Evolutionary conservation across 2,329 filamentous ascomycete species (phyloP).

Genomic region (Botrytis elliptica): DNA sequence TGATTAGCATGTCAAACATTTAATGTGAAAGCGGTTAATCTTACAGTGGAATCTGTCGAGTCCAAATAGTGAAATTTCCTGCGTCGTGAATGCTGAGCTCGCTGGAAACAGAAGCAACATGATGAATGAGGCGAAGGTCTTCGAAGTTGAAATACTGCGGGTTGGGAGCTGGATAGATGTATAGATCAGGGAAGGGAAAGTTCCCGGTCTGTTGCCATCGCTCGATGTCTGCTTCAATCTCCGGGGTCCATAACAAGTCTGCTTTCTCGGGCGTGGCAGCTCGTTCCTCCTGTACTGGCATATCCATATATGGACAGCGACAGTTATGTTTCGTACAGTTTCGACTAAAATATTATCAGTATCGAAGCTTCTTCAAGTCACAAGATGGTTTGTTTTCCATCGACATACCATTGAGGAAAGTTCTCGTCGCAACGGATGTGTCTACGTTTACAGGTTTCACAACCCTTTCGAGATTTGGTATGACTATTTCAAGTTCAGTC

Average conservation of each 20-base stretch:
- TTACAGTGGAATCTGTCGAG: constrained; percentile 87
- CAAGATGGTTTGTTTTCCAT: constrained; percentile 22
- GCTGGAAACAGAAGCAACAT: constrained; percentile 81
- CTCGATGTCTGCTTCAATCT: constrained; percentile 77
- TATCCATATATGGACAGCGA: constrained; percentile 95
- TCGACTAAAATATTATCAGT: constrained; percentile 56
- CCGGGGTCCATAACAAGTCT: constrained; percentile 79
- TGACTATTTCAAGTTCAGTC: constrained; percentile 59
- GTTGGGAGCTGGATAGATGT: constrained; percentile 71
- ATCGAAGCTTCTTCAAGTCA: background rate
- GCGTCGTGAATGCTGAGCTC: constrained; percentile 76
- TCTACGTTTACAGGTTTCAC: constrained; percentile 94
- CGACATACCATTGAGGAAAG: constrained; percentile 86
- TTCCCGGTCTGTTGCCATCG: constrained; percentile 80
- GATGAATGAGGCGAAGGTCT: constrained; percentile 85
- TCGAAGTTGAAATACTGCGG: constrained; percentile 72
- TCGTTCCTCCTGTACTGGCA: constrained; percentile 64
- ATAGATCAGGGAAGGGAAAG: constrained; percentile 81
- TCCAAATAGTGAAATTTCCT: constrained; percentile 88
- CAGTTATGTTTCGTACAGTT: constrained; percentile 99
- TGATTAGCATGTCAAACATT: constrained; percentile 1
- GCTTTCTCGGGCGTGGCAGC: constrained; percentile 61
- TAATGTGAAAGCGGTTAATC: constrained; percentile 40
- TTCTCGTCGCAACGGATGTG: constrained; percentile 98
- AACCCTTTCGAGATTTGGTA: constrained; percentile 98